Evolutionary conservation across 2,329 filamentous ascomycete species (phyloP).

Genomic region (Ceratocystis papillata): DNA sequence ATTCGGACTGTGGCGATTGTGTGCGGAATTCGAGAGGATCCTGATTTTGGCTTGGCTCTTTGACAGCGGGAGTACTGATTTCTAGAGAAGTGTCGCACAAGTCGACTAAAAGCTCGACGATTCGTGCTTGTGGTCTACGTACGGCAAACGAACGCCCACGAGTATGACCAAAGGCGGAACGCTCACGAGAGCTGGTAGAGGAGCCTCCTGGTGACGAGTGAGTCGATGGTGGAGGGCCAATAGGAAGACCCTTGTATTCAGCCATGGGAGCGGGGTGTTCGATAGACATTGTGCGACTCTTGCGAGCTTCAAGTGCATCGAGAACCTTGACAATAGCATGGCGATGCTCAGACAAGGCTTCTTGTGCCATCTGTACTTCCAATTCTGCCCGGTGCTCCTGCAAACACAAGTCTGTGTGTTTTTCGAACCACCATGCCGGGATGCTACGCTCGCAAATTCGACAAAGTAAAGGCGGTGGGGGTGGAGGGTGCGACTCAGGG

Average conservation of each 20-base stretch:
- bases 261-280: slow-evolving; percentile 48
- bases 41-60: slow-evolving; percentile 52
- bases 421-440: slow-evolving; percentile 99
- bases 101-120: slow-evolving; percentile 89
- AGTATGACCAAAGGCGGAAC: slow-evolving; percentile 68
- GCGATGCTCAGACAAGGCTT: slow-evolving; percentile 81
- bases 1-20: slow-evolving; percentile 91
- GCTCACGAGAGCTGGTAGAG: slow-evolving; percentile 60
- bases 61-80: slow-evolving; percentile 87
- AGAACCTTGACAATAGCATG: slow-evolving; percentile 91
- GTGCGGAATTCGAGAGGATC: slow-evolving; percentile 69
- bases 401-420: slow-evolving; percentile 89
- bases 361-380: slow-evolving; percentile 94
- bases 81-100: slow-evolving; percentile 92
- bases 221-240: slow-evolving; percentile 62
- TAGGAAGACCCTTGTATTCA: slow-evolving; percentile 80
- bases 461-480: slow-evolving; percentile 76
- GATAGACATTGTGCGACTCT: slow-evolving; percentile 51
- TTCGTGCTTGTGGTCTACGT: slow-evolving; percentile 76
- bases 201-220: slow-evolving; percentile 62
- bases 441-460: slow-evolving; percentile 97
- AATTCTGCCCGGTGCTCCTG: slow-evolving; percentile 95
- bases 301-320: slow-evolving; percentile 75
- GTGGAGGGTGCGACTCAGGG: slow-evolving; percentile 64
- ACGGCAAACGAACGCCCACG: slow-evolving; percentile 84